A percentile compares a stretch with the other conserved stretches of the same genome.
Conservation (phyloP, 1,284 basidiomycete species). For the Leccinum angustisporum region DNA sequence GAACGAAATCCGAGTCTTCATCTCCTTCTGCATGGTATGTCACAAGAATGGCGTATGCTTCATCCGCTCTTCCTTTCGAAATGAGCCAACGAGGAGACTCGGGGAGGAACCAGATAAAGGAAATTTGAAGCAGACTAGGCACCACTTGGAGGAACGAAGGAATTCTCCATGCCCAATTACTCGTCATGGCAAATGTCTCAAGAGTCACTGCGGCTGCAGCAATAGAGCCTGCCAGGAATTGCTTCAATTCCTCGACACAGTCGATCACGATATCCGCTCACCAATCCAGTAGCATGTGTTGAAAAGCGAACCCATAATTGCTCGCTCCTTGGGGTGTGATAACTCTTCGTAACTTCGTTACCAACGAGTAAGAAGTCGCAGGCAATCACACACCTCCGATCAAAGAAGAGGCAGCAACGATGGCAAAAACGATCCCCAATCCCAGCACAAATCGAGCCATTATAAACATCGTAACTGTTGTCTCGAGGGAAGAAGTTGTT, state of each 20-base stretch:
- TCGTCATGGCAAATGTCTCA: conserved; percentile 47
- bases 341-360: neutral
- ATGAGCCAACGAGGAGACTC: conserved; percentile 65
- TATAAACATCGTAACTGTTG: conserved; percentile 21
- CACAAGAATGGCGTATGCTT: conserved; percentile 27
- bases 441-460: conserved; percentile 23
- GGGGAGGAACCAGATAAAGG: conserved; percentile 49
- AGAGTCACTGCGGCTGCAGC: conserved; percentile 39
- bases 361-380: neutral
- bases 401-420: conserved; percentile 19
- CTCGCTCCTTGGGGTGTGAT: conserved; percentile 18
- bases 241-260: neutral
- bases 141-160: conserved; percentile 55
- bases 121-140: conserved; percentile 48
- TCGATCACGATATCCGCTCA: neutral
- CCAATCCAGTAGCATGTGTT: neutral
- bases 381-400: conserved; percentile 16
- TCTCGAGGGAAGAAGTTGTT: neutral
- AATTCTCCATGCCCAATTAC: conserved; percentile 56
- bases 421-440: conserved; percentile 10
- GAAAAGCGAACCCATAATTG: neutral
- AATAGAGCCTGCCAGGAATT: conserved; percentile 13
- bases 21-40: conserved; percentile 4
- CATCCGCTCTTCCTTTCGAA: conserved; percentile 47
- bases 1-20: neutral